Base-by-base conservation (phyloP, 1,284 basidiomycete species). In the Cerrena zonata region DNA sequence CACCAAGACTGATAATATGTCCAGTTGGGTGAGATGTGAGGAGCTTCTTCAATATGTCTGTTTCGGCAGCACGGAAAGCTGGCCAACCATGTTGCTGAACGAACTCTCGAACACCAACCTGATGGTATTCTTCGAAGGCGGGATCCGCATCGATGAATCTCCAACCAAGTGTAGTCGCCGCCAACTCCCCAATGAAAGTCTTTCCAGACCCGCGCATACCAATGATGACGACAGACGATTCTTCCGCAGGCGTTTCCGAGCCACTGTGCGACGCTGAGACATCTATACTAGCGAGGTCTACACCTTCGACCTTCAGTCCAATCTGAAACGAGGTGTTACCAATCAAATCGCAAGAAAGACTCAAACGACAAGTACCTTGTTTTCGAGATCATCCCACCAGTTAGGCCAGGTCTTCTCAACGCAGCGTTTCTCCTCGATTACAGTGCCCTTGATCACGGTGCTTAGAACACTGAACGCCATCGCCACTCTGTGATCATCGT, bases 381-480 rank as follows among this genome's bases (percentile, higher is more conserved):
- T 92, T 65, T 91, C 82, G 21, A 99, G 76, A 68, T 98, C 96
- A 64, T 99, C 96, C 94, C 95, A 99, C 91, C 94, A 99, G 65
- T 94, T 94, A 2, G 96, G 95, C 95, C 95, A 99, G 0, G 96
- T 99, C 79, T 99, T 99, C 70, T 97, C 95, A 21, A 99, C 95
- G 63, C 95, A 98, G 49, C 95, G 79, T 72, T 96, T 97, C 73
- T 99, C 95, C 64, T 97, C 93, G 36, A 99, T 75, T 53, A 93
- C 73, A 1, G 91, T 91, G 24, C 82, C 84, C 30, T 78, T 72
- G 24, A 94, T 74, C 2, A 91, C 78, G 5, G 85, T 79, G 2
- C 86, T 86, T 18, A 99, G 75, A 19, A 98, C 92, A 52, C 88
- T 87, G 74, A 98, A 97, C 0, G 95, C 93, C 95, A 99, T 99